Conservation (phyloP, 208 protist genomes). For the Leptomonas seymouri region DNA sequence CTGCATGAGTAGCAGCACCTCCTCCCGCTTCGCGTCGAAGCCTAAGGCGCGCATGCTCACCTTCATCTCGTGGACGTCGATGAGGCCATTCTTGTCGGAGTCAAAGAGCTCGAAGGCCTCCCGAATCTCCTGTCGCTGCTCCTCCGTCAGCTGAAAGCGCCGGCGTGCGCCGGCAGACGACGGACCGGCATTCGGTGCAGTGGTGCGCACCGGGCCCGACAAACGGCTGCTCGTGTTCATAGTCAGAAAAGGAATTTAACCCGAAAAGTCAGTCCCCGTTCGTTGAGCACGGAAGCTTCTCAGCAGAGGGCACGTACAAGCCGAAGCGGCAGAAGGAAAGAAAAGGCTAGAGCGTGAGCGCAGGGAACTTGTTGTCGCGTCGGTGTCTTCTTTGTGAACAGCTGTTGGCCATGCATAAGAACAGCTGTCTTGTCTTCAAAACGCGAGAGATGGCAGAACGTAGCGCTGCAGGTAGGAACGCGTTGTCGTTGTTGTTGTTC, state of each 20-base stretch:
- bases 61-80: slow-evolving; percentile 99
- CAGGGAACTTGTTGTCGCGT: too few relatives aligned
- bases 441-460: too few relatives aligned
- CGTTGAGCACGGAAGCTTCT: too few relatives aligned
- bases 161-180: slow-evolving; percentile 47
- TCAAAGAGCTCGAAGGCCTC: slow-evolving; percentile 99
- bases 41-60: slow-evolving; percentile 99
- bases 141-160: slow-evolving; percentile 97
- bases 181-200: slow-evolving; percentile 31
- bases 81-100: slow-evolving; percentile 94
- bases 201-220: slow-evolving; percentile 44
- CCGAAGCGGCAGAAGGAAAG: too few relatives aligned
- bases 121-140: slow-evolving; percentile 99
- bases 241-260: not conserved
- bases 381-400: too few relatives aligned
- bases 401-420: too few relatives aligned
- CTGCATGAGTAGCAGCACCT: slow-evolving; percentile 90
- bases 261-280: too few relatives aligned
- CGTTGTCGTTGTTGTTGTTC: too few relatives aligned
- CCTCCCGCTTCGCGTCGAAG: slow-evolving; percentile 98
- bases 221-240: slow-evolving; percentile 43
- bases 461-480: too few relatives aligned
- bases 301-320: too few relatives aligned
- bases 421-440: too few relatives aligned
- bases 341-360: too few relatives aligned